phyloP scores from a whole-genome alignment of 257 asterid genomes.

The Scutellaria galericulata region DNA sequence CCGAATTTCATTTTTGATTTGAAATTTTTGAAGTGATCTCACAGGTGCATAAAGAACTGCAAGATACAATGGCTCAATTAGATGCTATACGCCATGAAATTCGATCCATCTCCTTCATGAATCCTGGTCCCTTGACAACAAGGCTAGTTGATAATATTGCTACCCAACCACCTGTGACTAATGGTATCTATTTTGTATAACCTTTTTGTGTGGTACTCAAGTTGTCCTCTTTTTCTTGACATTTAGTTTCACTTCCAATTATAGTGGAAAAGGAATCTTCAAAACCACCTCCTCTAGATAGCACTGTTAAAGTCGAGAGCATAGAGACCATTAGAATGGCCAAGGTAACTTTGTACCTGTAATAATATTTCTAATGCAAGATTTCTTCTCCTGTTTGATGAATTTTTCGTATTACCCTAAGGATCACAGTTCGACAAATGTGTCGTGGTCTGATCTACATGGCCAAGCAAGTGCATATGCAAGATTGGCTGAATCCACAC shows the following conservation, averaged over 20 bases:
- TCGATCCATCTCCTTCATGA: conserved; percentile 69
- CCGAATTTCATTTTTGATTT: not conserved
- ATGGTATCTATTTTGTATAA: conserved; percentile 44
- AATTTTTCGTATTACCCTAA: conserved; percentile 35
- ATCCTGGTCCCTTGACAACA: conserved; percentile 73
- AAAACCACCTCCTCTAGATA: conserved; percentile 41
- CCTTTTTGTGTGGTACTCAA: conserved; percentile 18
- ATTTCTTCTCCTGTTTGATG: not conserved
- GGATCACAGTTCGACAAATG: conserved; percentile 51
- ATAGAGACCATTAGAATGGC: conserved; percentile 35
- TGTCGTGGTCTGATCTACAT: conserved; percentile 52
- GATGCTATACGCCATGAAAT: conserved; percentile 87
- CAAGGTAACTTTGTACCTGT: conserved; percentile 49
- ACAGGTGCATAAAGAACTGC: conserved; percentile 89
- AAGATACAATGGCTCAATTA: conserved; percentile 85
- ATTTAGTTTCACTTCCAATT: conserved; percentile 25
- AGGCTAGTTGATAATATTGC: conserved; percentile 72
- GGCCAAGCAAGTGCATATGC: conserved; percentile 68
- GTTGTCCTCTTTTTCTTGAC: conserved; percentile 17
- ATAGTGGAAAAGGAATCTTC: conserved; percentile 46
- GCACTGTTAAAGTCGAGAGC: conserved; percentile 43
- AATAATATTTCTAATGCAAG: not conserved
- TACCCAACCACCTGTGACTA: conserved; percentile 38
- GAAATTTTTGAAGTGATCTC: conserved; percentile 25
- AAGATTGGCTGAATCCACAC: conserved; percentile 60